These are phyloP conservation scores for Suillus fuscotomentosus DNA, from an alignment of 768 basidiomycete species.

Conservation along the genomic window DNA sequence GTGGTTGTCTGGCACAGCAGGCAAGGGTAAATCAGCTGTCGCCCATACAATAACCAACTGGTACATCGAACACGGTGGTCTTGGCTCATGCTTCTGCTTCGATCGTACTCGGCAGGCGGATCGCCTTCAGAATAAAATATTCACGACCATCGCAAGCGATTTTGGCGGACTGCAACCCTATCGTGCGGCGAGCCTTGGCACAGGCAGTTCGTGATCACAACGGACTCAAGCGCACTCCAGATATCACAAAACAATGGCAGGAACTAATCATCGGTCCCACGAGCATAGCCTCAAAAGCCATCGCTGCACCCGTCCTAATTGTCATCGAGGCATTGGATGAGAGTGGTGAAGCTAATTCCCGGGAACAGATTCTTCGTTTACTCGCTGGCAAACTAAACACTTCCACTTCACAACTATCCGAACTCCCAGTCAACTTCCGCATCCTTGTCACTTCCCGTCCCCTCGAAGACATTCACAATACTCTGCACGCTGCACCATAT, in stretches of 20 bases:
- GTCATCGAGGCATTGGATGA: conserved; percentile 26
- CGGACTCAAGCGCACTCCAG: background rate
- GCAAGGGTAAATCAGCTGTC: conserved; percentile 5
- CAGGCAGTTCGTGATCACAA: background rate
- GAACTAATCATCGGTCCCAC: conserved; percentile 16
- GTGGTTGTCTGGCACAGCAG: conserved; percentile 12
- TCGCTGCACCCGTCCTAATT: conserved; percentile 20
- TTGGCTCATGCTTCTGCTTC: conserved; percentile 16
- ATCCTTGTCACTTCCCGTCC: conserved; percentile 18
- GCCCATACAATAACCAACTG: conserved; percentile 14
- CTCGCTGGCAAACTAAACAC: background rate
- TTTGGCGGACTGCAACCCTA: background rate
- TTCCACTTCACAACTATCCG: background rate
- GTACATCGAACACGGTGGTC: conserved; percentile 7
- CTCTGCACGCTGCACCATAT: conserved; percentile 4
- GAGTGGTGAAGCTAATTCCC: conserved; percentile 6
- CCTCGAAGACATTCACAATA: conserved; percentile 3
- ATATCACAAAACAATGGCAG: conserved; percentile 12
- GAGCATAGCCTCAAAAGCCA: background rate
- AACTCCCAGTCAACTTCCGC: conserved; percentile 9
- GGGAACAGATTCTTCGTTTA: conserved; percentile 13
- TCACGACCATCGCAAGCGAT: conserved; percentile 2
- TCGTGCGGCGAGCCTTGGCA: background rate
- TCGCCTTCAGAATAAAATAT: background rate
- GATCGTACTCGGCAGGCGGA: conserved; percentile 6